Evolutionary conservation across 2,329 filamentous ascomycete species (phyloP), one percentile per base, ranked within the genome.

Genomic region (Talaromyces rugulosus): DNA sequence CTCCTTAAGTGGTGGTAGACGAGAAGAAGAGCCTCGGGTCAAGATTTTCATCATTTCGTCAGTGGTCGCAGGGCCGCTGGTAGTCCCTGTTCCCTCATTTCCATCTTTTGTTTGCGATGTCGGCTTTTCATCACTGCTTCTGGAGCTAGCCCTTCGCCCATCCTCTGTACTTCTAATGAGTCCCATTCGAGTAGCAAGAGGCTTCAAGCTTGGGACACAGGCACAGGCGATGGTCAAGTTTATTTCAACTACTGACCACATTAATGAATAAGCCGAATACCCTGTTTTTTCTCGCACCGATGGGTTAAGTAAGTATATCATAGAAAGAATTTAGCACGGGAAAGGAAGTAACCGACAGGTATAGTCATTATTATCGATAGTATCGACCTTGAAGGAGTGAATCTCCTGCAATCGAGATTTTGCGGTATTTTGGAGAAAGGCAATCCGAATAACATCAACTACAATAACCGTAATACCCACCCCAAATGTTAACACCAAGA

Each of bases 151-250:
- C 11, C n/a, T 31, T 9, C 28, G 14, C 12, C 18, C 27, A 9
- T 53, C 30, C 5, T 9, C n/a, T 18, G 36, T 3, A n/a, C 36
- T 36, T n/a, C 18, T 23, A 14, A 34, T 23, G 16, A 34, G n/a
- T 1, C 23, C 16, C 12, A 56, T 23, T 18, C 58, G 51, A 55
- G 9, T 33, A 18, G 36, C 58, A 36, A 78, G 68, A 3, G 75
- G 75, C 12, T 73, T 74, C 1, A 77, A 67, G 16, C 74, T 76
- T 5, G 75, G 76, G 0, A 78, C 68, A 61, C 75, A 78, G 56
- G 75, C 75, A 64, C 75, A 77, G 36, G 77, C 75, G 42, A 77
- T 77, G 3, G 75, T 73, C 12, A 72, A 68, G 61, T 75, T 75
- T 63, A 71, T 73, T 70, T 78, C 75, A 18, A 77, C 67, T 8